Base-by-base conservation (phyloP, 2,329 filamentous ascomycete genomes). In the Xylaria sp. region DNA sequence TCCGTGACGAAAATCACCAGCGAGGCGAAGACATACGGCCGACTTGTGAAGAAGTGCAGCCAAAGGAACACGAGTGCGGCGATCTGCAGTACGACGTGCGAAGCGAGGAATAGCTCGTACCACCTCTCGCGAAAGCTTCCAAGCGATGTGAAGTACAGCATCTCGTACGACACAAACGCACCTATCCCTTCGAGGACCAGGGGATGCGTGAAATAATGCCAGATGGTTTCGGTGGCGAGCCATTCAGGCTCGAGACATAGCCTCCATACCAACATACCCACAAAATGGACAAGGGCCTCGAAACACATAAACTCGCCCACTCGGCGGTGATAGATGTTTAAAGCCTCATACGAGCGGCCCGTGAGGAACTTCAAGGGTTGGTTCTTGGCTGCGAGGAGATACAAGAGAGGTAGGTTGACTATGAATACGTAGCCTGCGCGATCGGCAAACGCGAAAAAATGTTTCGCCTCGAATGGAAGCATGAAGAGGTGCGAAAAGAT, bases 371-470 rank as follows among this genome's bases (percentile, higher is more conserved):
- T 86, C 40, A 91, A 75, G 0, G 89, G 90, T 70, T 91, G 89
- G 68, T 89, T 91, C 77, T 92, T 92, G 37, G 90, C 89, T 1
- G 87, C 85, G 3, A 92, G 81, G 4, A 91, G 80, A 75, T 92
- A 91, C 2, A 91, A 81, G 3, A 85, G 76, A 0, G 84, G 84
- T 0, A 86, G 78, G 72, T 86, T 85, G 74, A 81, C 82, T 60
- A 83, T 76, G 72, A 85, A 85, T 25, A 89, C 74, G 50, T 86
- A 81, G 5, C 87, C 87, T 44, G 85, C 83, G 35, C 88, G 82
- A 74, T 90, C 88, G 66, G 86, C 85, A 57, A 90, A 84, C 62
- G 87, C 82, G 75, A 90, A 88, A 64, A 87, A 80, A 73, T 84
- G 84, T 55, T 81, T 77, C n/a, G 82, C 71, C 13, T 80, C 79